Conservation (phyloP, 495 filamentous ascomycete species). For the Chaetomidium leptoderma region DNA sequence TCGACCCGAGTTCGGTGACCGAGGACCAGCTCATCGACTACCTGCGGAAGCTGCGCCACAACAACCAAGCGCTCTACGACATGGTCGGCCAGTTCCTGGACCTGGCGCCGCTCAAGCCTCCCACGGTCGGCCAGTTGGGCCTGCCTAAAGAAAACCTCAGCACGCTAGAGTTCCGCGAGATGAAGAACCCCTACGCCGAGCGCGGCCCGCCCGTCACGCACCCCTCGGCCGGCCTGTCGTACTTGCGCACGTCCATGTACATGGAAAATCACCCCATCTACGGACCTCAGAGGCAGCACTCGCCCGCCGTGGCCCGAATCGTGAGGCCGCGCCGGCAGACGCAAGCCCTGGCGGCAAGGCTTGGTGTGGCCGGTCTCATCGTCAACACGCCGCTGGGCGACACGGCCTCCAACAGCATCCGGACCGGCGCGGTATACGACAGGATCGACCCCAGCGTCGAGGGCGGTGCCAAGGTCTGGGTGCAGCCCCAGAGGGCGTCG, state of each 20-base stretch:
- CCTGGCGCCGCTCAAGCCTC: conserved; percentile 41
- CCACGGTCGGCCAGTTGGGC: background rate
- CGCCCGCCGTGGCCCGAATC: conserved; percentile 66
- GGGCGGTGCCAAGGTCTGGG: conserved; percentile 66
- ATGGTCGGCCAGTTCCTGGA: conserved; percentile 55
- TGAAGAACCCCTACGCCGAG: conserved; percentile 49
- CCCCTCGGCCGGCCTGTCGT: conserved; percentile 85
- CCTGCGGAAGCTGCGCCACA: conserved; percentile 55
- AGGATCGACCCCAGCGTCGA: conserved; percentile 54
- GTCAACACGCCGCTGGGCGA: conserved; percentile 30
- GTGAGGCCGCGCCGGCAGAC: conserved; percentile 48
- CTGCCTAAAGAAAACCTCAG: background rate
- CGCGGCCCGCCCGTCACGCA: conserved; percentile 76
- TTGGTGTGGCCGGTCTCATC: conserved; percentile 52
- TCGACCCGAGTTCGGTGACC: conserved; percentile 42
- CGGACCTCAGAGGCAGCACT: conserved; percentile 63
- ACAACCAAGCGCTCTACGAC: conserved; percentile 43
- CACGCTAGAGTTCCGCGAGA: conserved; percentile 15
- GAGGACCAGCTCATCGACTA: conserved; percentile 58
- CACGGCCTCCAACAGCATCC: conserved; percentile 29
- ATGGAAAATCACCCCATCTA: conserved; percentile 76
- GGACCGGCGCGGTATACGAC: conserved; percentile 26
- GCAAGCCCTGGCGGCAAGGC: conserved; percentile 7
- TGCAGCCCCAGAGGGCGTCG: conserved; percentile 51
- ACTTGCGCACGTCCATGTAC: conserved; percentile 66